A percentile compares a stretch with the other conserved stretches of the same genome.
These are phyloP conservation scores for Malassezia caprae DNA, from an alignment of 1,284 basidiomycete genomes.

Conservation along the genomic window DNA sequence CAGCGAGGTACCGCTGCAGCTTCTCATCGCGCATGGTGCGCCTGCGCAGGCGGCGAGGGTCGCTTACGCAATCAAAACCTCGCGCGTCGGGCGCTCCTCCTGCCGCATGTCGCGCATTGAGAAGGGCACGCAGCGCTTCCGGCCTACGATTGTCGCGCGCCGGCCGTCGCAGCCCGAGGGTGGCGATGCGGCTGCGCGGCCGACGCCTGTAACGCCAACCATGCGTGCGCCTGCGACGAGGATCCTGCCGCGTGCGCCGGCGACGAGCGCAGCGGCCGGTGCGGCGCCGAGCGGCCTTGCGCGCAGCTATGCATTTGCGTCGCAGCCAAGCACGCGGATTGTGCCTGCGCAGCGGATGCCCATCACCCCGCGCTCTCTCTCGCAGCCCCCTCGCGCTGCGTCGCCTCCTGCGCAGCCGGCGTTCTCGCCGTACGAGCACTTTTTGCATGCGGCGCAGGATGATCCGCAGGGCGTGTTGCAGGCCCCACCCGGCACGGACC, in stretches of 20 bases:
- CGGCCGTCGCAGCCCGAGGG: neutral
- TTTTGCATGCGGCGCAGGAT: conserved; percentile 5
- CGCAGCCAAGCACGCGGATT: neutral
- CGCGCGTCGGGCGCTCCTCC: neutral
- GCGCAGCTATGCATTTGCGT: conserved; percentile 14
- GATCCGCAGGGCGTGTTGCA: conserved; percentile 7
- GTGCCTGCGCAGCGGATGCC: neutral
- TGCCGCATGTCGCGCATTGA: conserved; percentile 18
- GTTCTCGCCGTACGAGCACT: conserved; percentile 1
- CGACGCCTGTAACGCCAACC: neutral
- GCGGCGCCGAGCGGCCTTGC: neutral
- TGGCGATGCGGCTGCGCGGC: neutral
- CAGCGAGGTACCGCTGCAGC: conserved; percentile 53
- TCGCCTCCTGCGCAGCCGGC: neutral
- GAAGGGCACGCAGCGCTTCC: conserved; percentile 18
- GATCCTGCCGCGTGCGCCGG: neutral
- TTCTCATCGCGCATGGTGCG: conserved; percentile 38
- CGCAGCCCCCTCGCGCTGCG: neutral
- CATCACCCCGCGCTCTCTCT: neutral
- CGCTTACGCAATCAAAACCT: neutral
- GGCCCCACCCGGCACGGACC: neutral
- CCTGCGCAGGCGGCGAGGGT: neutral
- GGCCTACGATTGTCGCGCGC: conserved; percentile 8
- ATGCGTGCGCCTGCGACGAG: neutral
- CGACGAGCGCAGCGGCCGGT: neutral